These are phyloP conservation scores for Saussurea involucrata DNA, from an alignment of 129 eudicot species.

Conservation along the genomic window DNA sequence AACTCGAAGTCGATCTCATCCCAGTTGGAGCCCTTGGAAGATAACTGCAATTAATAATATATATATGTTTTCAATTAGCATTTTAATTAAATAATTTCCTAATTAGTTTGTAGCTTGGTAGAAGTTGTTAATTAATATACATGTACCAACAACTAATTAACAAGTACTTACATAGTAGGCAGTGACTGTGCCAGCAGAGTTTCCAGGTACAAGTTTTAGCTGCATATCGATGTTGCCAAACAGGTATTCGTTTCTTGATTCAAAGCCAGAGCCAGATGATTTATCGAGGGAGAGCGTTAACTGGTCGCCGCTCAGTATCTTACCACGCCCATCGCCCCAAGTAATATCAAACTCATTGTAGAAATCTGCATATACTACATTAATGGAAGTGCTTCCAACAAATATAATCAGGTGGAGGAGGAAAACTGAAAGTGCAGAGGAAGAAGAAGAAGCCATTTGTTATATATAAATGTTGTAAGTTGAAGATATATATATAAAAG, in stretches of 20 bases:
- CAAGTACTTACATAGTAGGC: constrained; percentile 18
- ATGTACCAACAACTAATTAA: too few relatives aligned
- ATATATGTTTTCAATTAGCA: background rate
- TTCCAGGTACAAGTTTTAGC: constrained; percentile 35
- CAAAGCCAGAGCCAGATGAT: constrained; percentile 30
- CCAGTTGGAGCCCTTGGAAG: constrained; percentile 46
- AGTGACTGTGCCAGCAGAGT: constrained; percentile 37
- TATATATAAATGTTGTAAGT: background rate
- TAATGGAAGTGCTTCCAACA: background rate
- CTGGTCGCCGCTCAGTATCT: constrained; percentile 28
- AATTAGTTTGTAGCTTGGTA: too few relatives aligned
- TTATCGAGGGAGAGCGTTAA: constrained; percentile 36
- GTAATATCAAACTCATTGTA: constrained; percentile 25
- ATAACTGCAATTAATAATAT: constrained; percentile 28
- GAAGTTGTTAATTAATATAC: too few relatives aligned
- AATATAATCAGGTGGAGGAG: background rate
- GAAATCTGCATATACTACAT: constrained; percentile 3
- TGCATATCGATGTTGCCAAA: constrained; percentile 33
- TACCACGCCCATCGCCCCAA: constrained; percentile 32
- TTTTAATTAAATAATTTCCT: too few relatives aligned
- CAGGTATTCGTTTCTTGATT: constrained; percentile 33
- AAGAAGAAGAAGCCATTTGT: background rate
- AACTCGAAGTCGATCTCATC: constrained; percentile 69
- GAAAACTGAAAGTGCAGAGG: background rate
- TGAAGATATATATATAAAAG: background rate